Evolutionary conservation across 441 rosid species (phyloP).

Genomic region (Capsella rubella): DNA sequence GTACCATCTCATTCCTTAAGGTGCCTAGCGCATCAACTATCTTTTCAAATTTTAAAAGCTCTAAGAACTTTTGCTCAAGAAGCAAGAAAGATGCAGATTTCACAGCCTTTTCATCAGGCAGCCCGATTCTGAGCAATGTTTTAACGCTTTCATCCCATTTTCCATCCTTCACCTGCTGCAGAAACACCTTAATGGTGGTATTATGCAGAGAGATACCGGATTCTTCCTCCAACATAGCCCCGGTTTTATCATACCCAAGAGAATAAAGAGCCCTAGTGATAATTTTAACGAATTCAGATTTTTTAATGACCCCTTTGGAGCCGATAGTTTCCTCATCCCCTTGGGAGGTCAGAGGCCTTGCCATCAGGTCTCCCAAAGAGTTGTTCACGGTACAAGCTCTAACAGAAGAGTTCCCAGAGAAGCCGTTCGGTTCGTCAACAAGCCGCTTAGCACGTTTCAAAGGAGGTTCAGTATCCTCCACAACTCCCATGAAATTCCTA

Average conservation of each 20-base stretch:
- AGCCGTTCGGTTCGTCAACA: conserved; percentile 50
- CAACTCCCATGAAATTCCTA: conserved; percentile 63
- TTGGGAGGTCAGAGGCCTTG: conserved; percentile 63
- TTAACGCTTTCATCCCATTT: conserved; percentile 62
- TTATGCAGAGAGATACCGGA: conserved; percentile 56
- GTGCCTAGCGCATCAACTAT: conserved; percentile 52
- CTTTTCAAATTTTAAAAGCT: conserved; percentile 49
- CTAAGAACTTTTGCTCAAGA: conserved; percentile 61
- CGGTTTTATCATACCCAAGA: conserved; percentile 60
- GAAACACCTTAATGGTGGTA: conserved; percentile 50
- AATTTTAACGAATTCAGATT: conserved; percentile 56
- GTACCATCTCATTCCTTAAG: conserved; percentile 58
- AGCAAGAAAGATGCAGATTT: conserved; percentile 60
- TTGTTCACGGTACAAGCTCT: conserved; percentile 42
- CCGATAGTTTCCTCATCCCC: conserved; percentile 54
- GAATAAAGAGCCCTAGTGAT: conserved; percentile 61
- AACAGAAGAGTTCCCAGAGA: conserved; percentile 45
- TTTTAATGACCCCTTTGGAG: conserved; percentile 56
- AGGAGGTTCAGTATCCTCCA: conserved; percentile 51
- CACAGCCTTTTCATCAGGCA: conserved; percentile 52
- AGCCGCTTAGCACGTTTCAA: conserved; percentile 55
- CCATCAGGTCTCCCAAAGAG: conserved; percentile 65
- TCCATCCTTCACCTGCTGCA: conserved; percentile 57
- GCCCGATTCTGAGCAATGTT: conserved; percentile 51
- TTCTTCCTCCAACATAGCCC: conserved; percentile 64